These are phyloP conservation scores for Tuber magnatum DNA, from an alignment of 495 filamentous ascomycete species.

Conservation along the genomic window DNA sequence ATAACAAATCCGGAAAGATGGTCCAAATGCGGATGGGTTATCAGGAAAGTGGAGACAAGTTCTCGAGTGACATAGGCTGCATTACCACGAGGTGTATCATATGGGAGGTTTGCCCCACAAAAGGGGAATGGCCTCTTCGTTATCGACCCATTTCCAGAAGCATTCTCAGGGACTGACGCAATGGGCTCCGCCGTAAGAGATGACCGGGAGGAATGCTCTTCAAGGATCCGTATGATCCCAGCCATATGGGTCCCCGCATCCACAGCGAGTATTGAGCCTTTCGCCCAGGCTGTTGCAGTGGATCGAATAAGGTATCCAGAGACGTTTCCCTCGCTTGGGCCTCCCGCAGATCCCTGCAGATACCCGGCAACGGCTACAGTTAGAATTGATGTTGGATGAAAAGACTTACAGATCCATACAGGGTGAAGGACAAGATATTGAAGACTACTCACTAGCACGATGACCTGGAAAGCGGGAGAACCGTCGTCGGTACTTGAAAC, in stretches of 20 bases:
- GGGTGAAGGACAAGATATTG: constrained; percentile 20
- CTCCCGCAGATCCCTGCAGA: constrained; percentile 76
- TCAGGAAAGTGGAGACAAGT: constrained; percentile 76
- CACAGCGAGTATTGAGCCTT: constrained; percentile 74
- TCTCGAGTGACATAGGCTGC: constrained; percentile 68
- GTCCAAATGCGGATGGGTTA: constrained; percentile 92
- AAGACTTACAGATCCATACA: constrained; percentile 18
- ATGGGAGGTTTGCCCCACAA: constrained; percentile 60
- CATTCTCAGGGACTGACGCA: constrained; percentile 14
- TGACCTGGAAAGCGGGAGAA: constrained; percentile 63
- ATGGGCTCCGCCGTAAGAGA: constrained; percentile 14
- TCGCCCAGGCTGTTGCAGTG: constrained; percentile 64
- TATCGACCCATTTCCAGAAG: constrained; percentile 13
- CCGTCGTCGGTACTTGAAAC: constrained; percentile 33
- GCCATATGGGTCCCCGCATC: constrained; percentile 88
- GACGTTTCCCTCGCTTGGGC: constrained; percentile 79
- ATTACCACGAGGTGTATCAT: constrained; percentile 60
- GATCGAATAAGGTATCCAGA: constrained; percentile 86
- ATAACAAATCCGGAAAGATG: constrained; percentile 86
- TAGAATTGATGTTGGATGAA: constrained; percentile 18
- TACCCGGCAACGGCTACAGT: constrained; percentile 24
- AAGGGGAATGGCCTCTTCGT: constrained; percentile 56
- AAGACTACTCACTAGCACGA: constrained; percentile 60
- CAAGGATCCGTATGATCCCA: constrained; percentile 68
- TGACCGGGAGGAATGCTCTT: constrained; percentile 45